phyloP scores from a whole-genome alignment of 139 green algal genomes.

The Chara braunii region DNA sequence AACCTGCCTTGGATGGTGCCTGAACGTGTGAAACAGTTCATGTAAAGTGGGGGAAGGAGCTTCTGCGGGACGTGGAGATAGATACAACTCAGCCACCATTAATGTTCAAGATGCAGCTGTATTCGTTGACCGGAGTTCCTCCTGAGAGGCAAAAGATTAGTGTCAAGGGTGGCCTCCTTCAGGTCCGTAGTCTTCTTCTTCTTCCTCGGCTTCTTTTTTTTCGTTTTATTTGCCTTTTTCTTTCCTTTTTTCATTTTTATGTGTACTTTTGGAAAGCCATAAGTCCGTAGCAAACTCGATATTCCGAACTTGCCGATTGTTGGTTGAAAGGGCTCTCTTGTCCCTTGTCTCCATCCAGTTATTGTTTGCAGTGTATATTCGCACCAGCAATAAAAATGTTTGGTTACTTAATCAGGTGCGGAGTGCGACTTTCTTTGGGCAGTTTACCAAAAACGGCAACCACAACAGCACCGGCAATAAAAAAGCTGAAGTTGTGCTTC shows the following conservation, averaged over 20 bases:
- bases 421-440: too few relatives aligned
- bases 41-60: constrained; percentile 91
- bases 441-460: too few relatives aligned
- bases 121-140: constrained; percentile 81
- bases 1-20: too few relatives aligned
- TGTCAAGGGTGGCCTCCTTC: constrained; percentile 87
- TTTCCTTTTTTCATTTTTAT: not conserved
- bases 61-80: constrained; percentile 76
- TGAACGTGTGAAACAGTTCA: too few relatives aligned
- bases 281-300: not conserved
- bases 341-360: too few relatives aligned
- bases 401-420: too few relatives aligned
- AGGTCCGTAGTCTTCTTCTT: constrained; percentile 39
- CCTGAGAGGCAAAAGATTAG: constrained; percentile 93
- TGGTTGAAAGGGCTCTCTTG: too few relatives aligned
- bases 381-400: too few relatives aligned
- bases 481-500: too few relatives aligned
- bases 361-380: too few relatives aligned
- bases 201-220: not conserved
- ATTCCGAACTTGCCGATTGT: not conserved
- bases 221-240: constrained; percentile 3
- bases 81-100: constrained; percentile 62
- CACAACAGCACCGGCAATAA: too few relatives aligned
- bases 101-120: constrained; percentile 94
- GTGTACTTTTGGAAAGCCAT: not conserved